Base-by-base conservation (phyloP, 495 filamentous ascomycete species). In the Beverwykella pulmonaria region DNA sequence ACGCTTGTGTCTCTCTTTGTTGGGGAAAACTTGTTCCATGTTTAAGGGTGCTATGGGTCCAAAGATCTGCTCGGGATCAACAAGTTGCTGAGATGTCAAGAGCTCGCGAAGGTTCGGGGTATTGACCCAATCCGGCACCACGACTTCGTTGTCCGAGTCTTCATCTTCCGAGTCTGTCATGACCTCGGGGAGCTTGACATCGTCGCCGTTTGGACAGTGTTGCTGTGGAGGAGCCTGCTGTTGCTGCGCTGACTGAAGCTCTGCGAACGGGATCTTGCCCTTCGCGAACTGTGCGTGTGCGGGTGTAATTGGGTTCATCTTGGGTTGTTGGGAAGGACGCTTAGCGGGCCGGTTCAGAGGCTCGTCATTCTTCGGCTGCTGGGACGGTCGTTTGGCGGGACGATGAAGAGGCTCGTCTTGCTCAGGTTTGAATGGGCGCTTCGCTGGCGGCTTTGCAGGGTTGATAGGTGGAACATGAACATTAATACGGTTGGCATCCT, bases 11-110 rank as follows among this genome's bases (percentile, higher is more conserved):
- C 90, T 82, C 57, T 90, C 90, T 74, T 90, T 90, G 74, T 87
- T 90, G 63, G 84, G 88, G 79, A 99, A 99, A 48, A 97, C 91
- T 70, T 97, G 92, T 73, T 99, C 94, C 84, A 99, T 90, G 65
- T 90, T 87, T 72, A 97, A 83, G 34, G 90, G 89, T 14, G 83
- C 88, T 50, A 94, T 90, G 1, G 91, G 89, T 0, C 94, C 94
- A 73, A 99, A 99, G 34, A 99, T 87, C 19, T 86, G 82, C 73
- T 93, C 90, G 1, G 91, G 90, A 74, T 98, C 91, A 61, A 90
- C 82, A 19, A 85, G 81, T 74, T 99, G 92, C 74, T 99, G 94
- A 39, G 82, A 75, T 41, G 83, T 78, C 8, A 98, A 81, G 47
- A 89, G 79, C 32, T 80, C 77, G 19, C 87, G 84, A 12, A 99